Base-by-base conservation (phyloP, 805 yeast genomes). In the Barnettozyma wickerhamii region DNA sequence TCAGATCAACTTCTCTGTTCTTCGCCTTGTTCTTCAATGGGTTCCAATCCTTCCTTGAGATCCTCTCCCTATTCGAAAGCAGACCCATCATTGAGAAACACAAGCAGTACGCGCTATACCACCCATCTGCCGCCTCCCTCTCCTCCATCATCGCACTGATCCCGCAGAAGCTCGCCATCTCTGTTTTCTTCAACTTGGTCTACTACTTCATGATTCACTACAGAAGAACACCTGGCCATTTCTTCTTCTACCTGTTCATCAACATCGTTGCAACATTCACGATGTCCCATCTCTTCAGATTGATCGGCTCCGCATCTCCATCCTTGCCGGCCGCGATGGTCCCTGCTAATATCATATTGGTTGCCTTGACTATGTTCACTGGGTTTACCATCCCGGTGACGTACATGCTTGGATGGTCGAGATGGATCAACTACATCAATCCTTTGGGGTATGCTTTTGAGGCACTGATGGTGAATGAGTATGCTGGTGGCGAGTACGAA, bases 1-100 rank as follows among this genome's bases (percentile, higher is more conserved):
- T 63, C 50, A 66, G 88, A 55, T 72, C 79, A 50, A 77, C 87
- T 32, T 72, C 81, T 34, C 65, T 84, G 69, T 84, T 84, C 63
- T 81, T 81, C 58, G 80, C 83, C 17, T 69, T 76, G 33, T 64
- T 79, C 53, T 79, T 77, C 60, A 79, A 79, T 55, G 78, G 84
- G 10, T 75, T 79, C 52, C 65, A 79, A n/a, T 77, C 81, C 14
- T 56, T 79, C 44, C 64, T 78, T 51, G 87, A 80, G 59, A 69
- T 80, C 44, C 64, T 51, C 50, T 40, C 54, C 15, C 33, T 51
- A 19, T 54, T 51, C 28, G 58, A 51, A 40, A 51, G 52, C 23
- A 69, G 84, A 52, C 71, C 76, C 15, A 69, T 79, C 45, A 73
- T 77, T 29, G 79, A 74, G 49, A 79, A 79, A 53, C 85, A 79